These are phyloP conservation scores for Pythium guiyangense DNA, from an alignment of 352 stramenopile species.

Conservation along the genomic window DNA sequence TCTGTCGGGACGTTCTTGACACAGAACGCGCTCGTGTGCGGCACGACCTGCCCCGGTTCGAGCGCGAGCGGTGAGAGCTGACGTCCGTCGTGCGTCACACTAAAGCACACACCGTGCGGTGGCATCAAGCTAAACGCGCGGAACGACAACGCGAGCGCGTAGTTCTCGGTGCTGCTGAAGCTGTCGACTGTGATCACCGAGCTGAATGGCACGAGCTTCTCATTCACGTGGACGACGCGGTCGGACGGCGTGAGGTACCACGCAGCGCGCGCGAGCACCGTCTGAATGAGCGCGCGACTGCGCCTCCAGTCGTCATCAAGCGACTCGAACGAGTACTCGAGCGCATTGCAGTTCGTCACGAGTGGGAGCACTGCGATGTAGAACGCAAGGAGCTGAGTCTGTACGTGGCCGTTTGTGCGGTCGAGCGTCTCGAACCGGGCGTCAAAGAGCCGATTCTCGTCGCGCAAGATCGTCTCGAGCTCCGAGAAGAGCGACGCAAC, in stretches of 20 bases:
- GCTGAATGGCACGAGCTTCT: slow-evolving; percentile 28
- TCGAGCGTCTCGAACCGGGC: slow-evolving; percentile 30
- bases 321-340: slow-evolving; percentile 44
- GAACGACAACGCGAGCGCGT: slow-evolving; percentile 25
- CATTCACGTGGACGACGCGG: slow-evolving; percentile 25
- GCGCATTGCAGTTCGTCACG: slow-evolving; percentile 42
- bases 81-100: slow-evolving; percentile 7
- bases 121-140: slow-evolving; percentile 29
- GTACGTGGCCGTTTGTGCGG: slow-evolving; percentile 17
- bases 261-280: slow-evolving; percentile 16
- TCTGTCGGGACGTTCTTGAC: slow-evolving; percentile 25
- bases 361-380: slow-evolving; percentile 42
- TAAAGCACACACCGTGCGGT: slow-evolving; percentile 28
- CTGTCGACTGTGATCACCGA: slow-evolving; percentile 19
- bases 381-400: slow-evolving; percentile 33
- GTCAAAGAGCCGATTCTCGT: slow-evolving; percentile 28
- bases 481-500: slow-evolving; percentile 36
- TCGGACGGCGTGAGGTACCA: slow-evolving; percentile 29
- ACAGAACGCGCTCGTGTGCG: slow-evolving; percentile 21
- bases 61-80: slow-evolving; percentile 15
- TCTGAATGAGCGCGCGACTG: slow-evolving; percentile 20
- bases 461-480: slow-evolving; percentile 38
- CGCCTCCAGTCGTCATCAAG: slow-evolving; percentile 23
- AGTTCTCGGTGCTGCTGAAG: slow-evolving; percentile 11
- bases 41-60: neutral